Evolutionary conservation across 208 protist genomes (phyloP).

Genomic region (Vickermania ingenoplastis): DNA sequence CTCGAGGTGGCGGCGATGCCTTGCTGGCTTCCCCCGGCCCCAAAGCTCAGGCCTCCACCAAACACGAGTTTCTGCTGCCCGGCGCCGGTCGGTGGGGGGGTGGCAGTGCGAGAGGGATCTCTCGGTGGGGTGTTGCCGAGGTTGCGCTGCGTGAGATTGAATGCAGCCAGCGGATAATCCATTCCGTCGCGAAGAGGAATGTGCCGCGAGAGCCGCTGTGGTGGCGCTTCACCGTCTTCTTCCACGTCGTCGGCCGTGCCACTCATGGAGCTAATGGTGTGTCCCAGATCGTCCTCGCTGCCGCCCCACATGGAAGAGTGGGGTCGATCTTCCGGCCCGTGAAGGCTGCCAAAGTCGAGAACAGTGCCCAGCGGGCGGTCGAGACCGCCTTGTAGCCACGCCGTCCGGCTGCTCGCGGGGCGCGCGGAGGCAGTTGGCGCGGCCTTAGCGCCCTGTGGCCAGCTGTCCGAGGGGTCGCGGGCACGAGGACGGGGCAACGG

Average conservation of each 20-base stretch:
- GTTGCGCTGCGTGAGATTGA: constrained; percentile 20
- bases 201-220: constrained; percentile 65
- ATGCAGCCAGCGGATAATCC: constrained; percentile 70
- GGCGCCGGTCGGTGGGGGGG: not conserved
- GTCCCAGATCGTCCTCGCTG: constrained; percentile 1
- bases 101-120: not conserved
- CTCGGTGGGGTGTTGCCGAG: not conserved
- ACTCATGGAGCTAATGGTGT: constrained; percentile 1
- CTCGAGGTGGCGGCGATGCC: constrained; percentile 23
- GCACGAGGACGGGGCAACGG: too few species aligned
- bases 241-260: constrained; percentile 2
- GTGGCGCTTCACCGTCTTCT: constrained; percentile 29
- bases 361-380: too few species aligned
- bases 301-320: not conserved
- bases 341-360: too few species aligned
- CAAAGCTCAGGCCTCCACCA: not conserved
- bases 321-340: too few species aligned
- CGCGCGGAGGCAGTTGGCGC: too few species aligned
- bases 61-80: not conserved
- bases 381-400: too few species aligned
- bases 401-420: too few species aligned
- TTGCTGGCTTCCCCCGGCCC: not conserved
- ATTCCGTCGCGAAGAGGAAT: constrained; percentile 75
- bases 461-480: too few species aligned
- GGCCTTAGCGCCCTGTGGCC: too few species aligned